Percentiles rank a stretch among this genome's conserved stretches.
Conservation (phyloP, 2,329 filamentous ascomycete species). For the Cordyceps farinosa region DNA sequence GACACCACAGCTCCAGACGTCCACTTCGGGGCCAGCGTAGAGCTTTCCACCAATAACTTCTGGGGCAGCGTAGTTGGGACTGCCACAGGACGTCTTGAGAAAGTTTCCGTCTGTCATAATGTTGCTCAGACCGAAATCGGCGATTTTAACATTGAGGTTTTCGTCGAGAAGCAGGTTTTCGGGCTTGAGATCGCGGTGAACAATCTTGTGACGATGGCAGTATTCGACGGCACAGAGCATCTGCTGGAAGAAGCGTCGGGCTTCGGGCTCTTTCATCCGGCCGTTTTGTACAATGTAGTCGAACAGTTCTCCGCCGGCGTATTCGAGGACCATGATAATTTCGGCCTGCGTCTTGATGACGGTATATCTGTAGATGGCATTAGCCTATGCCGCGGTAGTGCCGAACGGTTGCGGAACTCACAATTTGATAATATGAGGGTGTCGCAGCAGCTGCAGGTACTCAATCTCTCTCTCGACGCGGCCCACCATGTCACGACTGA, state of each 20-base stretch:
- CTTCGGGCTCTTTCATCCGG: conserved; percentile 83
- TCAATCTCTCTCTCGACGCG: conserved; percentile 97
- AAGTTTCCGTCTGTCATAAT: conserved; percentile 99
- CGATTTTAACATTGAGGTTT: conserved; percentile 97
- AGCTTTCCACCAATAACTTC: conserved; percentile 98
- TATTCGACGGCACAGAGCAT: conserved; percentile 99
- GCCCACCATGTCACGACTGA: conserved; percentile 96
- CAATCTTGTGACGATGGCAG: conserved; percentile 97
- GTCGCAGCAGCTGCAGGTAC: conserved; percentile 89
- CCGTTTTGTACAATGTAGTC: conserved; percentile 97
- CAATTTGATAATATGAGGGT: conserved; percentile 99
- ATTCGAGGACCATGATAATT: conserved; percentile 99
- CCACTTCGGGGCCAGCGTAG: conserved; percentile 94
- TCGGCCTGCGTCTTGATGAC: conserved; percentile 93
- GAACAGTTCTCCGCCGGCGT: conserved; percentile 93
- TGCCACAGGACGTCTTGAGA: conserved; percentile 96
- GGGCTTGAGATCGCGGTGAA: conserved; percentile 94
- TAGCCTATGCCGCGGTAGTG: not conserved
- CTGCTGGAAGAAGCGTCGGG: conserved; percentile 98
- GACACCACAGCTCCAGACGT: conserved; percentile 96
- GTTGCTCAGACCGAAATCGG: conserved; percentile 96
- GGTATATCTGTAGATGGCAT: conserved; percentile 62
- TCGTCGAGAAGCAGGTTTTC: conserved; percentile 95
- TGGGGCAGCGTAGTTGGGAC: conserved; percentile 95
- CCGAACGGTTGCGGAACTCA: conserved; percentile 40